Base-by-base conservation (phyloP, 257 asterid species). In the Fraxinus excelsior region DNA sequence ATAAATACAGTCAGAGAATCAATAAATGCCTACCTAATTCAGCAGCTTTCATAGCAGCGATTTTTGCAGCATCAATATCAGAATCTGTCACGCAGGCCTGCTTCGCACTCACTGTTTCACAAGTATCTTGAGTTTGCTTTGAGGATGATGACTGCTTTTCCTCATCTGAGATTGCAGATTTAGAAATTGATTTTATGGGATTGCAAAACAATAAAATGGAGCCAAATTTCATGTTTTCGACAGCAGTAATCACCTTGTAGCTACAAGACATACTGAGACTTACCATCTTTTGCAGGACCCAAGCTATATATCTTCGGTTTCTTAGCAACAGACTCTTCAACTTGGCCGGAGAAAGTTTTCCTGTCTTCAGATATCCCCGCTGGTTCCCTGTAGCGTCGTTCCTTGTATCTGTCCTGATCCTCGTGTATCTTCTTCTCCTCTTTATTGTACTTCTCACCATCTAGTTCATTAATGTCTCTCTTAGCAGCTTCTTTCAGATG, bases 1-100 rank as follows among this genome's bases (percentile, higher is more conserved):
- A 56, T 7, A 56, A 56, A n/a, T 5, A 56, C 1, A 19, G 26
- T n/a, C 10, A n/a, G 11, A n/a, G 65, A 40, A 80, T 12, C 23
- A 42, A 76, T 70, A 38, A 23, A 69, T 56, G 65, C 84, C 8
- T 66, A 89, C 99, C 98, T 84, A 89, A 82, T 84, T 96, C 98
- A 81, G 99, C 99, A 71, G 98, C 99, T 86, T 86, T 95, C 92
- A 93, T 86, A 40, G 99, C 99, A 86, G 97, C 98, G 78, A 89
- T 71, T 85, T 87, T 95, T 40, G 98, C 99, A 75, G 97, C 97
- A 84, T 90, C 96, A 66, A 95, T 87, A 84, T 93, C 98, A 76
- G 98, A 88, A 78, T 90, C 97, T 37, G 88, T 89, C 86, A 89
- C 88, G 49, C 26, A 77, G 46, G 81, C 85, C 84, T 86, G 85